Evolutionary conservation across 2,329 filamentous ascomycete genomes (phyloP).

Genomic region (Fusarium siculi): DNA sequence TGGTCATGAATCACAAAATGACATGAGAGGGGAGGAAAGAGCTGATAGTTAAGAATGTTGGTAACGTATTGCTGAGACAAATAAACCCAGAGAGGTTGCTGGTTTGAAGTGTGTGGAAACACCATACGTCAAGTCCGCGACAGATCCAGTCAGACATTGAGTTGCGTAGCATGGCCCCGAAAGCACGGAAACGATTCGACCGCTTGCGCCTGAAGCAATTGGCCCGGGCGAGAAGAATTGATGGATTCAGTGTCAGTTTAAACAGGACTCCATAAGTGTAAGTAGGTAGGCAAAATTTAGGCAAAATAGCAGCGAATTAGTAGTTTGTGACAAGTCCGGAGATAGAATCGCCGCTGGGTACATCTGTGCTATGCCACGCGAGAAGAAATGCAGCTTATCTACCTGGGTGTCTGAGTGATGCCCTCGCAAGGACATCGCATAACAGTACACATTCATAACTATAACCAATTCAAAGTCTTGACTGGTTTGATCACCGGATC

Average conservation of each 20-base stretch:
- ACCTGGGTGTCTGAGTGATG: background rate
- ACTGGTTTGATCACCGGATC: background rate
- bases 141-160: conserved; percentile 24
- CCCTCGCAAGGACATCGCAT: background rate
- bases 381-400: background rate
- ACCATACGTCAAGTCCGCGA: conserved; percentile 35
- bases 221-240: conserved; percentile 7
- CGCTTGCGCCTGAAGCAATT: conserved; percentile 23
- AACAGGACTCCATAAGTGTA: conserved; percentile 11
- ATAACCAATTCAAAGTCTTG: background rate
- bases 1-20: conserved; percentile 6
- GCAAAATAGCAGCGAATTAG: background rate
- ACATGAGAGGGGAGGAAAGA: conserved; percentile 1
- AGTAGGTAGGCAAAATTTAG: conserved; percentile 17
- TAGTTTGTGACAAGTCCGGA: background rate
- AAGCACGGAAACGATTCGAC: conserved; percentile 29
- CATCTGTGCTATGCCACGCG: background rate
- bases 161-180: conserved; percentile 24
- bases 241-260: conserved; percentile 2
- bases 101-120: conserved; percentile 30
- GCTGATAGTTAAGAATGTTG: conserved; percentile 23
- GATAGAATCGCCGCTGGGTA: conserved; percentile 16
- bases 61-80: conserved; percentile 21
- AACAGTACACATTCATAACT: background rate
- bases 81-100: background rate